Base-by-base conservation (phyloP, 2,329 filamentous ascomycete species). In the Grosmannia serpens region DNA sequence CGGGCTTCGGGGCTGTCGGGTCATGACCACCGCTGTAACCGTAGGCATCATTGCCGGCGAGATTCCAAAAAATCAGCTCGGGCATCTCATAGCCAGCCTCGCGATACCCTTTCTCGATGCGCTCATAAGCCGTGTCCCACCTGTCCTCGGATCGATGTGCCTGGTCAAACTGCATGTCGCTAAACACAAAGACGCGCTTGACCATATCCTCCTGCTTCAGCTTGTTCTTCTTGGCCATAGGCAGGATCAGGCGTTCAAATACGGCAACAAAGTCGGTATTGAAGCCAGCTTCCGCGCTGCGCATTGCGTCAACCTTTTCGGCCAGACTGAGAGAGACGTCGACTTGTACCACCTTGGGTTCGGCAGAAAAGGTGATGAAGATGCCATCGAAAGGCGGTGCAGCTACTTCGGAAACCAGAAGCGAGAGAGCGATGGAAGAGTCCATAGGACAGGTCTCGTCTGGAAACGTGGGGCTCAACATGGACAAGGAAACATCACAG, bases 11-110 rank as follows among this genome's bases (percentile, higher is more conserved):
- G 1, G 73, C 74, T 2, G 62, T 68, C 0, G 66, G 66, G 24
- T 64, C 68, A 31, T n/a, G 13, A 15, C 38, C 17, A 41, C 64
- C 67, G 0, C 71, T 70, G n/a, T n/a, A n/a, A n/a, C n/a, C n/a
- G n/a, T n/a, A n/a, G n/a, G n/a, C n/a, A n/a, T n/a, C n/a, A n/a
- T n/a, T n/a, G 10, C 73, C 75, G 0, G 78, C 78, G 22, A 84
- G 70, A 63, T 83, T 82, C 81, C 81, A 84, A 66, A 82, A 84
- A 3, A 84, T 70, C n/a, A 85, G 68, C 65, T 80, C 73, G 0
- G 82, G 82, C 68, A 84, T 72, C 58, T 81, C 75, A 63, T 84
- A 84, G 0, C 81, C 81, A 3, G 75, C 74, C 0, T 71, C 67
- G 13, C 68, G 64, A 66, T 73, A 84, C 47, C 69, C 67, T 24